Conservation (phyloP, 495 filamentous ascomycete genomes). For the Astrocystis sublimbata region DNA sequence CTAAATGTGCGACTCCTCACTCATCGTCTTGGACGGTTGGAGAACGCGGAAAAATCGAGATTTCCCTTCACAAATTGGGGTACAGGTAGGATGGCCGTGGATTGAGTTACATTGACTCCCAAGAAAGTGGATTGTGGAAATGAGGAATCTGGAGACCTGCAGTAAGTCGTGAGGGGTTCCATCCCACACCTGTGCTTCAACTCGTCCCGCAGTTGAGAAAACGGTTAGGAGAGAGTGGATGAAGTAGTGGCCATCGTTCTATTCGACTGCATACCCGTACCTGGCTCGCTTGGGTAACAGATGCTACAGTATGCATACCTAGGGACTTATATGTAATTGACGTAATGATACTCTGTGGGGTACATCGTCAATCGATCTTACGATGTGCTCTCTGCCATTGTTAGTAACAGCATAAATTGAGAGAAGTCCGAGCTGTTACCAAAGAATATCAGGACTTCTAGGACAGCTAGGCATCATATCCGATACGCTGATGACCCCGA, state of each 20-base stretch:
- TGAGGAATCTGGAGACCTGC: no score
- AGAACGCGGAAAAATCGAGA: neutral
- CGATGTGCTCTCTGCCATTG: neutral
- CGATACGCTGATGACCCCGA: neutral
- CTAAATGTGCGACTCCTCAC: neutral
- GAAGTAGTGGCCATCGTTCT: no score
- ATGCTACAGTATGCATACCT: neutral
- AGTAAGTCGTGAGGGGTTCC: no score
- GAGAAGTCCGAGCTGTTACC: neutral
- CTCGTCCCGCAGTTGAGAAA: no score
- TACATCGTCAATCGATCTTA: neutral
- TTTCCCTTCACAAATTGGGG: neutral
- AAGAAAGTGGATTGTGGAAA: no score
- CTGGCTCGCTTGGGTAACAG: no score
- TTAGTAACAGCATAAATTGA: neutral
- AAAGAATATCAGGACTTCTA: neutral
- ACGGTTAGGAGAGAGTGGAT: no score
- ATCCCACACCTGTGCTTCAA: no score
- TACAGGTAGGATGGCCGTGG: neutral
- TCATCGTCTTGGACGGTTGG: neutral
- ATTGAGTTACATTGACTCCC: no score
- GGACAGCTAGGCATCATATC: neutral
- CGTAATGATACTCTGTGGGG: slow-evolving; percentile 1
- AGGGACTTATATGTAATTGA: slow-evolving; percentile 9
- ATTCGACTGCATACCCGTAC: no score